These are phyloP conservation scores for Colletotrichum tamarilloi DNA, from an alignment of 2,329 filamentous ascomycete genomes.

Conservation along the genomic window DNA sequence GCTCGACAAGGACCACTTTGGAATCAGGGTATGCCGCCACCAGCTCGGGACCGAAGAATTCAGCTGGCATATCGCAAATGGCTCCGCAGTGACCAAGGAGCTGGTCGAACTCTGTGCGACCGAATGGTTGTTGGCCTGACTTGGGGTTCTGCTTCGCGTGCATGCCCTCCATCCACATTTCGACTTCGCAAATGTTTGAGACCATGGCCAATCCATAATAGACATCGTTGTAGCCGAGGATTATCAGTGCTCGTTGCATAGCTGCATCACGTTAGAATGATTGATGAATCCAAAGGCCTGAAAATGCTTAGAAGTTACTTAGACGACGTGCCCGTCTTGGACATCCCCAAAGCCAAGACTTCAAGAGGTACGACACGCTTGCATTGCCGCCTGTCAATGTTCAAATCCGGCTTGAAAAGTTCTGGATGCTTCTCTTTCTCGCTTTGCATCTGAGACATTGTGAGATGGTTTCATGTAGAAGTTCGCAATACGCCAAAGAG, in stretches of 20 bases:
- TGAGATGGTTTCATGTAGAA: not conserved
- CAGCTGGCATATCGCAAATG: constrained; percentile 36
- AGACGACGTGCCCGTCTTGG: not conserved
- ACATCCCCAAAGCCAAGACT: not conserved
- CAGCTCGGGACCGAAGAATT: constrained; percentile 39
- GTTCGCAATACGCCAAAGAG: too few species aligned
- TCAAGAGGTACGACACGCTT: not conserved
- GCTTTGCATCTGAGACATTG: not conserved
- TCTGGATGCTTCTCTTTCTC: not conserved
- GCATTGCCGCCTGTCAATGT: not conserved
- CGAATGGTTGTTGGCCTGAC: constrained; percentile 22
- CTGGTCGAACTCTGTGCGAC: constrained; percentile 45
- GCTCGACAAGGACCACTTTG: constrained; percentile 45
- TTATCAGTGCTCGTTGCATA: too few species aligned
- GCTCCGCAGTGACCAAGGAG: constrained; percentile 45
- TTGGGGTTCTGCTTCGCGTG: too few species aligned
- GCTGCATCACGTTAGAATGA: too few species aligned
- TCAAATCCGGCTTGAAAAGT: not conserved
- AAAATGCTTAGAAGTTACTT: too few species aligned
- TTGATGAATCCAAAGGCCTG: too few species aligned
- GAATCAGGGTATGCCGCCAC: constrained; percentile 47
- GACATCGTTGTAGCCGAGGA: too few species aligned
- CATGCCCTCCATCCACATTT: too few species aligned
- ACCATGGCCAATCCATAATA: too few species aligned
- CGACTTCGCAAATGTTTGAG: too few species aligned